A percentile compares a stretch with the other conserved stretches of the same genome.
These are phyloP conservation scores for Penicillium diatomitis DNA, from an alignment of 495 filamentous ascomycete species.

Conservation along the genomic window DNA sequence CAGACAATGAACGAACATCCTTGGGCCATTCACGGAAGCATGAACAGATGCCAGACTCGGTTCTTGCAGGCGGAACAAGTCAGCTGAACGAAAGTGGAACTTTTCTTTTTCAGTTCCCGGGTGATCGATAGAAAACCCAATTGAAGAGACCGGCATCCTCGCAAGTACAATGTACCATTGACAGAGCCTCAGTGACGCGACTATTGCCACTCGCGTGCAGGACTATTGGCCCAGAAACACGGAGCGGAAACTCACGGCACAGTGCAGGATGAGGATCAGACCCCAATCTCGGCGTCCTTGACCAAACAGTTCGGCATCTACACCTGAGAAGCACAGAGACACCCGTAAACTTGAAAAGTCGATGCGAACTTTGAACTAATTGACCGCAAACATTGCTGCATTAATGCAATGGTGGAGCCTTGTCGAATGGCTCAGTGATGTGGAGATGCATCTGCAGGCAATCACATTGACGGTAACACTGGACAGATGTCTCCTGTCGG, in stretches of 20 bases:
- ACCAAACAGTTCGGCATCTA: constrained; percentile 7
- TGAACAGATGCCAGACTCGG: constrained; percentile 36
- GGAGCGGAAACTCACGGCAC: constrained; percentile 17
- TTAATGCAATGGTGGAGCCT: constrained; percentile 10
- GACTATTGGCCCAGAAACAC: constrained; percentile 19
- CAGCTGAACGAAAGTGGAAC: constrained; percentile 38
- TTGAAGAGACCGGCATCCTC: constrained; percentile 18
- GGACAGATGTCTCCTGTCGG: constrained; percentile 7
- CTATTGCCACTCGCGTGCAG: constrained; percentile 14
- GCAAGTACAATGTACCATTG: constrained; percentile 26
- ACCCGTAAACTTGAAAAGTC: too few species aligned
- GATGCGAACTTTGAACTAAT: not conserved
- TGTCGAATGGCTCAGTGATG: constrained; percentile 6
- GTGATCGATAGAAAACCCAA: constrained; percentile 14
- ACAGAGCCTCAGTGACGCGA: constrained; percentile 22
- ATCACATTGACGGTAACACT: constrained; percentile 17
- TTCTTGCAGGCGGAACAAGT: constrained; percentile 38
- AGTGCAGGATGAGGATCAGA: constrained; percentile 13
- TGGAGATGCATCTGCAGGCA: constrained; percentile 13
- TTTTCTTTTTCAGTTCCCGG: constrained; percentile 11
- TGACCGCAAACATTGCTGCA: constrained; percentile 8
- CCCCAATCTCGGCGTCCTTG: constrained; percentile 15
- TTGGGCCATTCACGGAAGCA: constrained; percentile 38
- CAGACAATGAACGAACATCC: constrained; percentile 20
- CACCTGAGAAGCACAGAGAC: not conserved